Conservation (phyloP, 331 rosid species). For the Pyrus hybrid region DNA sequence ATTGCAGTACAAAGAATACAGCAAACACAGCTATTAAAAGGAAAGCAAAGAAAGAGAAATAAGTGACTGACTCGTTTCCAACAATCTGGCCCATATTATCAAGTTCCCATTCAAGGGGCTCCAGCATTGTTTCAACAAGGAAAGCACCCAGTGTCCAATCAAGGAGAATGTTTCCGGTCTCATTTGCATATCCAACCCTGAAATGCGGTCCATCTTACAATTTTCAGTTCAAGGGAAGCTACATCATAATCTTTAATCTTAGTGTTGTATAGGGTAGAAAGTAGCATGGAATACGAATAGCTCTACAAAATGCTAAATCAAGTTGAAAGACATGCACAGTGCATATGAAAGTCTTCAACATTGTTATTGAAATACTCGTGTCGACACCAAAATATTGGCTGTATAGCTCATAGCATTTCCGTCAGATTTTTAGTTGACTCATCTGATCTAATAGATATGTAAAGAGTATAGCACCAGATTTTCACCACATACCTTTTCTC, state of each 20-base stretch:
- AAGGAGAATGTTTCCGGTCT: slow-evolving; percentile 17
- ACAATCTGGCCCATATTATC: slow-evolving; percentile 23
- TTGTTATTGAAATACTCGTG: not conserved
- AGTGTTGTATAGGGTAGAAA: not conserved
- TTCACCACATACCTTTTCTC: slow-evolving; percentile 30
- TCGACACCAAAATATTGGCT: not conserved
- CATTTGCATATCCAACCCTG: slow-evolving; percentile 38
- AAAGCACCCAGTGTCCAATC: slow-evolving; percentile 53
- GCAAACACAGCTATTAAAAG: slow-evolving; percentile 27
- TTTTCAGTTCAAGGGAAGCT: not conserved
- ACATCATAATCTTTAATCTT: not conserved
- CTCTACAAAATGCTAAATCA: not conserved
- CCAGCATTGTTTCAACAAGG: slow-evolving; percentile 35
- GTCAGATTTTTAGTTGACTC: not conserved
- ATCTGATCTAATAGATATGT: not conserved
- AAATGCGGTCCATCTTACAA: not conserved
- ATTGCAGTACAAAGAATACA: slow-evolving; percentile 27
- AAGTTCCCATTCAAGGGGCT: slow-evolving; percentile 29
- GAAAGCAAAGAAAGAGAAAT: slow-evolving; percentile 40
- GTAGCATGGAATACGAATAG: not conserved
- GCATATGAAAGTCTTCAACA: not conserved
- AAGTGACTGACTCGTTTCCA: slow-evolving; percentile 36
- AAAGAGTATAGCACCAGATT: not conserved
- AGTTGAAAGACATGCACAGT: not conserved
- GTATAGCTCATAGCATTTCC: not conserved